A percentile compares a stretch with the other conserved stretches of the same genome.
These are phyloP conservation scores for Saccharomycopsis oosterbeekiorum DNA, from an alignment of 805 yeast genomes.

Conservation along the genomic window DNA sequence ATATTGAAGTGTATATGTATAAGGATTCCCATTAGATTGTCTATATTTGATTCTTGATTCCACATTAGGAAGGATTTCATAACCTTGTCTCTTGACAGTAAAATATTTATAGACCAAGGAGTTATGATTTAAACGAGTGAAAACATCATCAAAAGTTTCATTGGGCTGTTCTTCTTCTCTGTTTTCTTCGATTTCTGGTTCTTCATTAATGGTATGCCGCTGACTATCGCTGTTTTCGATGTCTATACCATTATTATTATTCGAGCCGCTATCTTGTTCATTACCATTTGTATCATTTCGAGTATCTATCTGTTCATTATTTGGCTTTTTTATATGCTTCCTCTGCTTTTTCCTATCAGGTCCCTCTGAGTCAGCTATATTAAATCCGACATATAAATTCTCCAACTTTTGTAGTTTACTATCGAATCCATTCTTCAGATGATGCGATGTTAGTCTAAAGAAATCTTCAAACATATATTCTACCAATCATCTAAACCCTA, in stretches of 20 bases:
- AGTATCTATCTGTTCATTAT: background rate
- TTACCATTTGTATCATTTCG: background rate
- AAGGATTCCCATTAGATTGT: background rate
- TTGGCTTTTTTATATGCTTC: background rate
- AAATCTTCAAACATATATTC: background rate
- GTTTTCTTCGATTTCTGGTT: background rate
- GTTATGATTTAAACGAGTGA: background rate
- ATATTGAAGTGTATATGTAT: background rate
- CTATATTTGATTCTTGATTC: background rate
- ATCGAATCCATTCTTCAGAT: background rate
- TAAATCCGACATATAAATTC: background rate
- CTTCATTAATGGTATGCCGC: background rate
- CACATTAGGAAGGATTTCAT: slow-evolving; percentile 11
- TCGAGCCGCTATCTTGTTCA: background rate
- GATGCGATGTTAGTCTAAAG: background rate
- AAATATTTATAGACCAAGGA: slow-evolving; percentile 9
- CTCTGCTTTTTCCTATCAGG: background rate
- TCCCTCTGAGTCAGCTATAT: background rate
- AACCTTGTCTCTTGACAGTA: slow-evolving; percentile 2
- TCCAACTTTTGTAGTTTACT: background rate
- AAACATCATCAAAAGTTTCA: background rate
- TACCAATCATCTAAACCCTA: background rate
- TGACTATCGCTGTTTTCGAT: background rate
- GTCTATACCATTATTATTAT: background rate
- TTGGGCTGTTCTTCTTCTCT: background rate